A percentile compares a stretch with the other conserved stretches of the same genome.
Conservation (phyloP, 805 yeast genomes). For the Wickerhamiella kurtzmanii region DNA sequence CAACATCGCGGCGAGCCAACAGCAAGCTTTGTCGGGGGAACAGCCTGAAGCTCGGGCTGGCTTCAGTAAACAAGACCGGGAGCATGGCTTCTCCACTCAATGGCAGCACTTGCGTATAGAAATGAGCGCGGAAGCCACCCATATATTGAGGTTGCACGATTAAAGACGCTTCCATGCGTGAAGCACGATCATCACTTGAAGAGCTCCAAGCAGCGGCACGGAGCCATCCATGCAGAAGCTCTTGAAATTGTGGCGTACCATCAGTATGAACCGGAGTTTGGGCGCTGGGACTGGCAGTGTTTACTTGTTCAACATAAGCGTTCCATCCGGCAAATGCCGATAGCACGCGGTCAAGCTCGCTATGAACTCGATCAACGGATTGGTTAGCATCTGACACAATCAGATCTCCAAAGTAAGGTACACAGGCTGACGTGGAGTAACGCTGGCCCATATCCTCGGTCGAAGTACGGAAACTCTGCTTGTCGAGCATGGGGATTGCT, state of each 20-base stretch:
- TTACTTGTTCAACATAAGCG: conserved; percentile 42
- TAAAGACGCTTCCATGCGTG: conserved; percentile 32
- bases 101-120: conserved; percentile 40
- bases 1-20: conserved; percentile 39
- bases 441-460: conserved; percentile 70
- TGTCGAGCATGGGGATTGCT: conserved; percentile 41
- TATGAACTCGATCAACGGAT: not conserved
- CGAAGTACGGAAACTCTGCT: conserved; percentile 58
- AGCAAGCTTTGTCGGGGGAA: conserved; percentile 37
- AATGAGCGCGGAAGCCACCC: conserved; percentile 33
- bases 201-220: conserved; percentile 4
- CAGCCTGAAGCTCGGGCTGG: conserved; percentile 41
- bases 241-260: conserved; percentile 11
- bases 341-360: conserved; percentile 41
- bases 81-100: conserved; percentile 48
- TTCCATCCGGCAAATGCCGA: conserved; percentile 76
- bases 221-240: conserved; percentile 28
- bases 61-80: conserved; percentile 50
- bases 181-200: conserved; percentile 8
- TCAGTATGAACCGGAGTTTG: conserved; percentile 6
- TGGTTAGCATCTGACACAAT: conserved; percentile 30
- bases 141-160: conserved; percentile 46
- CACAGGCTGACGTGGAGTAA: conserved; percentile 61
- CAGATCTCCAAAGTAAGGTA: conserved; percentile 86
- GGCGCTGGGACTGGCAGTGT: conserved; percentile 30